These are phyloP conservation scores for Hypoxylon sp. DNA, from an alignment of 2,329 filamentous ascomycete species.

Conservation along the genomic window DNA sequence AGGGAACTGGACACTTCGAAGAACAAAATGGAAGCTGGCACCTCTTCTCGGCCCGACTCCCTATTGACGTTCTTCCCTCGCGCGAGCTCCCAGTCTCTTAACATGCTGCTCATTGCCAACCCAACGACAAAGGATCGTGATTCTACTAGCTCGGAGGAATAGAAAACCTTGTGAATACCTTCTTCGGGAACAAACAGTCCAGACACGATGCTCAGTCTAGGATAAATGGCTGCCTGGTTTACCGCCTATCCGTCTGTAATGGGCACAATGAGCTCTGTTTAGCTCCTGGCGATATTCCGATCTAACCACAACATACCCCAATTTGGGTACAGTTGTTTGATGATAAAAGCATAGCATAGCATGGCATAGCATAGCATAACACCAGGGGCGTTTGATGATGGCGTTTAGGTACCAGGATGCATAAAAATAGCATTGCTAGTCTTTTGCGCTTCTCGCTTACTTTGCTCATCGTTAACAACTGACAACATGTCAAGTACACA, in stretches of 20 bases:
- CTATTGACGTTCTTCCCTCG: neutral
- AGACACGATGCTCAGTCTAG: neutral
- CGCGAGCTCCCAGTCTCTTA: neutral
- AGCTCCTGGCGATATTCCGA: neutral
- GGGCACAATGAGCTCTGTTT: neutral
- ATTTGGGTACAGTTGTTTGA: conserved; percentile 11
- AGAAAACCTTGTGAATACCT: neutral
- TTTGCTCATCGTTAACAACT: neutral
- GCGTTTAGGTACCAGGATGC: conserved; percentile 31
- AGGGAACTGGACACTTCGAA: neutral
- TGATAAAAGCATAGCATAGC: conserved; percentile 35
- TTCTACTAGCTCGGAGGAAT: neutral
- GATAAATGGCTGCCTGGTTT: neutral
- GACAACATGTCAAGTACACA: neutral
- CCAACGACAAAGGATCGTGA: neutral
- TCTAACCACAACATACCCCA: neutral
- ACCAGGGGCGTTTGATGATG: conserved; percentile 18
- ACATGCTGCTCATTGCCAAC: neutral
- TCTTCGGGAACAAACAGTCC: neutral
- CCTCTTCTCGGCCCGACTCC: neutral
- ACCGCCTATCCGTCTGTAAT: neutral
- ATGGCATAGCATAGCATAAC: conserved; percentile 39
- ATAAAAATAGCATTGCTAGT: conserved; percentile 30
- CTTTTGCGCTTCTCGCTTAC: conserved; percentile 7
- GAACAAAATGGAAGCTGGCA: neutral